phyloP scores from a whole-genome alignment of 2,329 filamentous ascomycete species.

The Penicillium freii region DNA sequence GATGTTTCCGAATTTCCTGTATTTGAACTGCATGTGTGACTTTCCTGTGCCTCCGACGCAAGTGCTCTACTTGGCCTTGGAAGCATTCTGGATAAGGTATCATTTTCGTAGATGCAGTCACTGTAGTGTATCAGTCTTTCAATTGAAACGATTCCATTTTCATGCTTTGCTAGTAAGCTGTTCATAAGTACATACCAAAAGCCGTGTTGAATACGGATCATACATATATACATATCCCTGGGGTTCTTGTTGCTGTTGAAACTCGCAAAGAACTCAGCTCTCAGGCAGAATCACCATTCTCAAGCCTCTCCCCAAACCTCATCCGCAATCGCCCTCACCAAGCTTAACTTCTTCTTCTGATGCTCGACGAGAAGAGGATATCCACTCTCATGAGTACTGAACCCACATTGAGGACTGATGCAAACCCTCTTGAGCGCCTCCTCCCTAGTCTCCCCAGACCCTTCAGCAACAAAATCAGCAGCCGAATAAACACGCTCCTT shows the following conservation, averaged over 20 bases:
- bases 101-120: background rate
- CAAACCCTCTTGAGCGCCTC: slow-evolving; percentile 67
- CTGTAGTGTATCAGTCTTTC: background rate
- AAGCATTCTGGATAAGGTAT: background rate
- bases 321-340: slow-evolving; percentile 70
- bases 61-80: background rate
- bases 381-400: slow-evolving; percentile 71
- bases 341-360: slow-evolving; percentile 68
- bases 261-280: slow-evolving; percentile 7
- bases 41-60: background rate
- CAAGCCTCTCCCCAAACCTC: slow-evolving; percentile 59
- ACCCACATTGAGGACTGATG: slow-evolving; percentile 70
- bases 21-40: background rate
- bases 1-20: background rate
- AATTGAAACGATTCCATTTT: background rate
- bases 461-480: slow-evolving; percentile 67
- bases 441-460: slow-evolving; percentile 61
- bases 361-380: slow-evolving; percentile 67
- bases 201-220: slow-evolving; percentile 9
- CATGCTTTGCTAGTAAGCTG: background rate
- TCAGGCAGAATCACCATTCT: background rate
- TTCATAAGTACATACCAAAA: background rate
- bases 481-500: slow-evolving; percentile 60
- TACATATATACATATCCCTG: background rate
- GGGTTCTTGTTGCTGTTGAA: slow-evolving; percentile 18